Evolutionary conservation across 371 early-diverging fungal species (phyloP).

Genomic region (Lichtheimia hyalospora): DNA sequence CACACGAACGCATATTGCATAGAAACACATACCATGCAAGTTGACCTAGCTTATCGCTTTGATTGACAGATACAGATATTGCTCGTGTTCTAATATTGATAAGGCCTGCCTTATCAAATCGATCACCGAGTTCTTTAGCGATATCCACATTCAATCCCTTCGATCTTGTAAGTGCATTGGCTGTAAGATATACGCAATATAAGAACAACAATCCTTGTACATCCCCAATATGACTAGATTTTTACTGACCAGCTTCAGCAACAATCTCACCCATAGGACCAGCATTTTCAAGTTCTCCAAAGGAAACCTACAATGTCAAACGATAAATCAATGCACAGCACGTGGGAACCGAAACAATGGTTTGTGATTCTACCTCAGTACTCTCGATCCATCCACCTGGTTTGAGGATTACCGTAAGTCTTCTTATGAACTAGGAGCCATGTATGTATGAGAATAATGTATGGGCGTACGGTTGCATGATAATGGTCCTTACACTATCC

Average conservation of each 20-base stretch:
- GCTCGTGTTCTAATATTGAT: neutral
- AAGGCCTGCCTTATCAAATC: neutral
- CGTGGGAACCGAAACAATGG: neutral
- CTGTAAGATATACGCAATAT: neutral
- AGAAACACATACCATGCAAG: conserved; percentile 1
- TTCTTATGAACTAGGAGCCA: neutral
- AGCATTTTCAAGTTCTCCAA: conserved; percentile 3
- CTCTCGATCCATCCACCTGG: conserved; percentile 49
- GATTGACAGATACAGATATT: conserved; percentile 17
- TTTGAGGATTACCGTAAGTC: conserved; percentile 24
- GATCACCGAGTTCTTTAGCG: neutral
- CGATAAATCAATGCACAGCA: too few species aligned
- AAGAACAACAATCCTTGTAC: neutral
- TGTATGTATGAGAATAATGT: neutral
- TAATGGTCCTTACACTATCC: conserved; percentile 18
- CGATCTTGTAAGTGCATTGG: neutral
- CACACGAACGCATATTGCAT: neutral
- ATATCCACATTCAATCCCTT: neutral
- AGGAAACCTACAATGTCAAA: neutral
- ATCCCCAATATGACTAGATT: neutral
- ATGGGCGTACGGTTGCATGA: neutral
- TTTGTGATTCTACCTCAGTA: conserved; percentile 22
- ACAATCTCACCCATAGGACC: conserved; percentile 3
- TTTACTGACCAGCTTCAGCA: neutral
- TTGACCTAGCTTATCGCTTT: conserved; percentile 6